Evolutionary conservation across 1,284 basidiomycete species (phyloP), one percentile per base, ranked within the genome.

Genomic region (Microbotryomycetes sp.): DNA sequence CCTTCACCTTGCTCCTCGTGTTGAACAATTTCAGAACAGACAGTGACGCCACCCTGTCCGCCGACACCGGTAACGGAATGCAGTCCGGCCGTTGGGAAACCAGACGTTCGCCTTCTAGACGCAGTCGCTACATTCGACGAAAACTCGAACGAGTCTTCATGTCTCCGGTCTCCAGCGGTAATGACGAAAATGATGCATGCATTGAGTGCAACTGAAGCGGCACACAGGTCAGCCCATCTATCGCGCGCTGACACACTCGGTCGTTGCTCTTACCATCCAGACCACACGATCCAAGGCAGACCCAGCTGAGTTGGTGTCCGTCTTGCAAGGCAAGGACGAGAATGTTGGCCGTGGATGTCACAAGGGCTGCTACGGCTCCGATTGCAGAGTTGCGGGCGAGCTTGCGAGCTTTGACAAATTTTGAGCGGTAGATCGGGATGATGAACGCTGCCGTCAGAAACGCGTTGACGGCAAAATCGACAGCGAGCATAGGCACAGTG

Each of bases 271-370:
- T 41, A 41, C 60, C 60, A 49, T 83, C 82, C 15, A 73, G 74
- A 5, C 79, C 79, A 64, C 82, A 84, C 58, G 78, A 78, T 15
- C 76, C 77, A 2, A 84, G 74, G 68, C 81, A 83, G 18, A 83
- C 76, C 79, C 79, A 83, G 4, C 78, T 81, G 15, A 81, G 74
- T 69, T 83, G 78, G 31, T 74, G 71, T 5, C 82, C 82, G 46
- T 81, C 72, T 71, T 81, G 71, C 27, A 79, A 45, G 7, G 80
- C 79, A 45, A 84, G 74, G 16, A 82, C 71, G 21, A 78, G 71
- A 55, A 83, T 80, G 67, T 83, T 84, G 54, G 79, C 77, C 9
- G 76, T 75, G 15, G 78, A 79, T 7, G 70, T 68, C 6, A 67
- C 75, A 2, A 83, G 75, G 0, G 80, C 79, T 16, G 79, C 75